Evolutionary conservation across 176 grass and related monocot genomes (phyloP), one percentile per base, ranked within the genome.

Genomic region (Aegilops longissima): DNA sequence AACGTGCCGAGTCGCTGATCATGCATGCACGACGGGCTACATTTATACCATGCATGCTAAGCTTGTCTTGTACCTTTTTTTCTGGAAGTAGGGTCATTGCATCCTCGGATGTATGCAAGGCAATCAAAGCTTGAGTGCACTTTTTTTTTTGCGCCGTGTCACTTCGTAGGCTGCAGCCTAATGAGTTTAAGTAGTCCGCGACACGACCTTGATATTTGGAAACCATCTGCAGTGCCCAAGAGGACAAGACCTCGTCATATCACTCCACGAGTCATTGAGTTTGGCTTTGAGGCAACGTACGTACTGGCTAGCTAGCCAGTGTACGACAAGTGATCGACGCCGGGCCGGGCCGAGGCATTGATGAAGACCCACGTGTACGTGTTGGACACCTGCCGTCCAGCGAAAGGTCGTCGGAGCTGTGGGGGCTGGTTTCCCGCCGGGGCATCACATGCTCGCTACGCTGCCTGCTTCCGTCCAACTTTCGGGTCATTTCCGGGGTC

Each of bases 391-490:
- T 27, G 44, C 11, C 61, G 20, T 79, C 52, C 84, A 54, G 61
- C 70, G 70, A 85, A 39, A 78, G 82, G 82, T 87, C 80, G 86
- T 85, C 82, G 86, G 90, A 82, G 86, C 80, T 78, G 90, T 82
- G 78, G 86, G 89, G 90, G 66, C 90, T 91, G 90, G 90, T 91
- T 91, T 85, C 90, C 90, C 88, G 51, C 20, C 63, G 65, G 86
- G 90, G 77, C 66, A 91, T 88, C 90, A 82, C 90, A 82, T 82
- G 81, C 81, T 65, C 63, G 47, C 81, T 84, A 70, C 24, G 70
- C 70, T 29, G 44, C 71, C 71, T 49, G 40, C 42, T 77, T 88
- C 77, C 86, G 64, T 73, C 61, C 61, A 90, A 78, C 56, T 87
- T 83, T 66, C 44, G 39, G 88, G 83, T 78, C 88, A 63, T 56